These are phyloP conservation scores for Saccharomycopsis capsularis DNA, from an alignment of 805 yeast genomes.

Conservation along the genomic window DNA sequence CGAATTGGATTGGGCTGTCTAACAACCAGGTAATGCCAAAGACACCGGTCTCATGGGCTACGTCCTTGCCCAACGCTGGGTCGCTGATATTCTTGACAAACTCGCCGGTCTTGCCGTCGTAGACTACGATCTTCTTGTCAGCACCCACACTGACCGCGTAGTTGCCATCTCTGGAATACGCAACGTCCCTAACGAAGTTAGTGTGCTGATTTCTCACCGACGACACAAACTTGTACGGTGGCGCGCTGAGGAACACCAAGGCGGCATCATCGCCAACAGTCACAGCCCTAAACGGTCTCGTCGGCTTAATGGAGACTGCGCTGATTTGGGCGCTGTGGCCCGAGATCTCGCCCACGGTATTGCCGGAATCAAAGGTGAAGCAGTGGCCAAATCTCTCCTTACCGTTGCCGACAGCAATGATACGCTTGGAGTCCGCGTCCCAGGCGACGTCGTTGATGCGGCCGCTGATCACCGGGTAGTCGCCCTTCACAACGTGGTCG, in stretches of 20 bases:
- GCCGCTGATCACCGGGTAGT: slow-evolving; percentile 73
- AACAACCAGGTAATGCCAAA: slow-evolving; percentile 67
- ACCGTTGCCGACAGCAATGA: slow-evolving; percentile 94
- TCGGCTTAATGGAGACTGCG: slow-evolving; percentile 76
- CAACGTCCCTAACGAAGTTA: slow-evolving; percentile 74
- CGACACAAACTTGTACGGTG: slow-evolving; percentile 82
- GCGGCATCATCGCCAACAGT: slow-evolving; percentile 88
- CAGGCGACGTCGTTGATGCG: slow-evolving; percentile 78
- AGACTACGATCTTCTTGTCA: slow-evolving; percentile 68
- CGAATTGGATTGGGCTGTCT: slow-evolving; percentile 47
- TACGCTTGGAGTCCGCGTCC: slow-evolving; percentile 82
- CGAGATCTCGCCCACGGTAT: slow-evolving; percentile 91
- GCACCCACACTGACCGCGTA: slow-evolving; percentile 75
- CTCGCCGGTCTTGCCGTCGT: slow-evolving; percentile 87
- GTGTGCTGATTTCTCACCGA: slow-evolving; percentile 69
- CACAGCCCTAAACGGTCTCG: slow-evolving; percentile 87
- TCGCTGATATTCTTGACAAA: slow-evolving; percentile 43
- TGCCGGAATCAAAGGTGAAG: slow-evolving; percentile 90
- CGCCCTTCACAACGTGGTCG: slow-evolving; percentile 61
- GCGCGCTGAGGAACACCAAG: slow-evolving; percentile 80
- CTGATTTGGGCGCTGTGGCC: slow-evolving; percentile 85
- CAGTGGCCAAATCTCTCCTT: slow-evolving; percentile 88
- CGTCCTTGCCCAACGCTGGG: slow-evolving; percentile 30
- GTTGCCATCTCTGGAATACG: slow-evolving; percentile 76
- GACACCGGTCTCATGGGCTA: slow-evolving; percentile 70